Conservation (phyloP, 106 monocot genomes). For the Narthecium ossifragum region DNA sequence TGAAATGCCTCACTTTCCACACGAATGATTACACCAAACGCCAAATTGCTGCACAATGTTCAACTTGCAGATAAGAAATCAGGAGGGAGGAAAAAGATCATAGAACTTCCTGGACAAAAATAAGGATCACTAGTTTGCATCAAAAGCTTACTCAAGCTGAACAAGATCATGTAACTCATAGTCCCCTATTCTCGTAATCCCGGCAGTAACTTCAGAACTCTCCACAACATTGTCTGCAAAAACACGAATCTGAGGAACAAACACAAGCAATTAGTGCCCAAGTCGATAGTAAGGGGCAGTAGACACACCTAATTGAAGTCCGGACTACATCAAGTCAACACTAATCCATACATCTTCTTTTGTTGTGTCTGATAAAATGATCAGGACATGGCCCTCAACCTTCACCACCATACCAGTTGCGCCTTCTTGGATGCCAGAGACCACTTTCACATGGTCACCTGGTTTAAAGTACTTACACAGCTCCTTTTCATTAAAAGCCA, state of each 20-base stretch:
- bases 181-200: conserved; percentile 82
- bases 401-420: conserved; percentile 99
- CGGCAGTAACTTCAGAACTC: conserved; percentile 95
- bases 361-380: conserved; percentile 82
- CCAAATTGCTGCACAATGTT: conserved; percentile 58
- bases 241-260: conserved; percentile 63
- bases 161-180: conserved; percentile 99
- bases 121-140: not conserved
- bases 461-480: conserved; percentile 96
- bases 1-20: conserved; percentile 93
- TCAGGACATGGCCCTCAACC: conserved; percentile 91
- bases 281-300: too few species aligned
- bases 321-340: too few species aligned
- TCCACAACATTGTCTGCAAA: conserved; percentile 99
- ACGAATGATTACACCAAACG: conserved; percentile 91
- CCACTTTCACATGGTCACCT: conserved; percentile 99
- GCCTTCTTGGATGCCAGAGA: conserved; percentile 91
- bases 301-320: too few species aligned
- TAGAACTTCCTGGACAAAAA: not conserved
- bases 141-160: conserved; percentile 62
- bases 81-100: not conserved
- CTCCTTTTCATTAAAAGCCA: conserved; percentile 92
- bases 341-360: conserved; percentile 77
- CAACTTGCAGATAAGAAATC: conserved; percentile 2
- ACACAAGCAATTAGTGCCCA: not conserved